Percentiles rank a stretch among this genome's conserved stretches.
phyloP scores from a whole-genome alignment of 1,284 basidiomycete species.

The Irpex sp. region DNA sequence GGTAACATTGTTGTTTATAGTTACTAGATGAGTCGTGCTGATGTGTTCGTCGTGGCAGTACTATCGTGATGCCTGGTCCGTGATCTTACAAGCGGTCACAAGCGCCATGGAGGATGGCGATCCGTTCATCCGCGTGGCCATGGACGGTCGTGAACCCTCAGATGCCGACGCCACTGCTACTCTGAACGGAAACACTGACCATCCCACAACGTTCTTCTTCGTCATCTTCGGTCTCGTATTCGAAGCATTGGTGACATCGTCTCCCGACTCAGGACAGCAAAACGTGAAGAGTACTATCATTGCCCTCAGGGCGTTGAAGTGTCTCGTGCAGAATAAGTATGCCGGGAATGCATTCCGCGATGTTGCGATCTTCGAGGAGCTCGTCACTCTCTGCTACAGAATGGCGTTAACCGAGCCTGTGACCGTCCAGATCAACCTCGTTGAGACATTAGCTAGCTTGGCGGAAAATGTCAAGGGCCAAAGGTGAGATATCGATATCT shows the following conservation, averaged over 20 bases:
- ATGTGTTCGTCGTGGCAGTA: conserved; percentile 51
- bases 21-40: conserved; percentile 4
- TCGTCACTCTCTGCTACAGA: conserved; percentile 85
- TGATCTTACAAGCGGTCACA: conserved; percentile 86
- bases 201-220: conserved; percentile 84
- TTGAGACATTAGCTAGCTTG: conserved; percentile 70
- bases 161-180: conserved; percentile 18
- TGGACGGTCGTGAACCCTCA: conserved; percentile 67
- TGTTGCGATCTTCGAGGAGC: conserved; percentile 83
- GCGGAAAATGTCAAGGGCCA: conserved; percentile 48
- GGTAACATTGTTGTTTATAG: conserved; percentile 41
- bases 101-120: conserved; percentile 75
- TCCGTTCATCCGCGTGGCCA: conserved; percentile 68
- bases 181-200: conserved; percentile 38
- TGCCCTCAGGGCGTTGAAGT: conserved; percentile 79
- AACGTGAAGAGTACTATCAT: conserved; percentile 46
- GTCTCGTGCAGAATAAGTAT: conserved; percentile 75
- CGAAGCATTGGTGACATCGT: conserved; percentile 78
- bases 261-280: conserved; percentile 38
- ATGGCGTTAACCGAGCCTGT: conserved; percentile 87
- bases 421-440: conserved; percentile 68
- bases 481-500: conserved; percentile 1
- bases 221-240: conserved; percentile 91
- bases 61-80: conserved; percentile 81
- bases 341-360: conserved; percentile 81